These are phyloP conservation scores for Ophiostoma sp. DNA, from an alignment of 2,329 filamentous ascomycete species.

Conservation along the genomic window DNA sequence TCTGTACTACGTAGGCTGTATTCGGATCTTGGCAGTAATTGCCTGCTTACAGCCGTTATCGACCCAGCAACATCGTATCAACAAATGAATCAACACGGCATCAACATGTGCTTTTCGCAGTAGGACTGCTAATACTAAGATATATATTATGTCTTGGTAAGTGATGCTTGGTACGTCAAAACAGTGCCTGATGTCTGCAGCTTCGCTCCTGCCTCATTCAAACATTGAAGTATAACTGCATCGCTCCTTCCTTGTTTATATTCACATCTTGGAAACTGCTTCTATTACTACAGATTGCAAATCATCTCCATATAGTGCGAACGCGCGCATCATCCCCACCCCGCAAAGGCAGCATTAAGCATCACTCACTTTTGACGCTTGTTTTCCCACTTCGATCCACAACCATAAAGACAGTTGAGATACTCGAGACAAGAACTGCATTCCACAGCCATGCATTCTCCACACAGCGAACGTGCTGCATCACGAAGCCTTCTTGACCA, in stretches of 20 bases:
- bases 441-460: constrained; percentile 1
- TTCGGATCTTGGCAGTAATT: not conserved
- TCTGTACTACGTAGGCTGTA: not conserved
- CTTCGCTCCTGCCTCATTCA: not conserved
- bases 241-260: constrained; percentile 5
- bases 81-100: not conserved
- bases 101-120: not conserved
- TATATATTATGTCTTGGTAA: not conserved
- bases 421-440: not conserved
- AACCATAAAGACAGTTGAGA: not conserved
- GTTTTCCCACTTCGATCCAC: not conserved
- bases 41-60: not conserved
- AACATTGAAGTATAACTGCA: not conserved
- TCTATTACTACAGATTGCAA: not conserved
- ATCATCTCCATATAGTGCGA: not conserved
- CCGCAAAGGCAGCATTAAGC: not conserved
- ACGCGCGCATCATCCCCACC: not conserved
- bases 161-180: not conserved
- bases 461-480: not conserved
- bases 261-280: not conserved
- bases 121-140: not conserved
- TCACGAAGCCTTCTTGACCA: constrained; percentile 10
- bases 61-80: constrained; percentile 10
- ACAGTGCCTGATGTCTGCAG: not conserved
- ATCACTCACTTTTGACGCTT: not conserved